Evolutionary conservation across 2,329 filamentous ascomycete species (phyloP), one percentile per base, ranked within the genome.

Genomic region (Ophiostoma ips): DNA sequence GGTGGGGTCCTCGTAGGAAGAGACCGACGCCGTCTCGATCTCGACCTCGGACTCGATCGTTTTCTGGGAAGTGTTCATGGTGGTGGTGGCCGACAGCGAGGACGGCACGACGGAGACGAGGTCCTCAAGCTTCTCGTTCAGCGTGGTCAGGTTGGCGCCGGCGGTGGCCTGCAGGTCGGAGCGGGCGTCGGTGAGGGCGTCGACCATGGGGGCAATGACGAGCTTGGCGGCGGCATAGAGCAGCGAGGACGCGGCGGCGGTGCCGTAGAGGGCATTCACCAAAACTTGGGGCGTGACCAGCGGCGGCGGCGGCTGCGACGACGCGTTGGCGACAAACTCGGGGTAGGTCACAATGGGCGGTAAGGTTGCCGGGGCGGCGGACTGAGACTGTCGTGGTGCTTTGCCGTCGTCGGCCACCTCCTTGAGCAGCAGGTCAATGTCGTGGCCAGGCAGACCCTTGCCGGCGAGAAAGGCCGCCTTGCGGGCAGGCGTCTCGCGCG

Each of bases 401-500:
- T n/a, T n/a, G n/a, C n/a, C 55, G 3, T 19, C 36, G 7, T 11
- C 21, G 3, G 21, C 38, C 21, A 30, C 40, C 34, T 61, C 59
- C 24, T 64, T 60, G 15, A 95, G 66, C 8, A 94, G 69, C 46
- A 70, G 68, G 56, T 85, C 69, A 53, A 94, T 86, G 54, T 90
- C 79, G 31, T 73, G 70, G 5, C 75, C 68, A 3, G 67, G 68
- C 8, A 95, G 68, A 3, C 86, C 86, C 63, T 95, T 95, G 47
- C 77, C 77, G 59, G 81, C 74, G 1, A 95, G 68, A 58, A 95
- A 95, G 8, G 76, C 75, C 18, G 76, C 70, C 68, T 94, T 94
- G 64, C 79, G 81, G 50, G 86, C 82, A 41, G 73, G 71, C 0
- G 83, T 71, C 33, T 83, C 79, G 63, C 82, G 69, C 52, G 75